Evolutionary conservation across 192 early-diverging fungal species (phyloP).

Genomic region (Coemansia sp.): DNA sequence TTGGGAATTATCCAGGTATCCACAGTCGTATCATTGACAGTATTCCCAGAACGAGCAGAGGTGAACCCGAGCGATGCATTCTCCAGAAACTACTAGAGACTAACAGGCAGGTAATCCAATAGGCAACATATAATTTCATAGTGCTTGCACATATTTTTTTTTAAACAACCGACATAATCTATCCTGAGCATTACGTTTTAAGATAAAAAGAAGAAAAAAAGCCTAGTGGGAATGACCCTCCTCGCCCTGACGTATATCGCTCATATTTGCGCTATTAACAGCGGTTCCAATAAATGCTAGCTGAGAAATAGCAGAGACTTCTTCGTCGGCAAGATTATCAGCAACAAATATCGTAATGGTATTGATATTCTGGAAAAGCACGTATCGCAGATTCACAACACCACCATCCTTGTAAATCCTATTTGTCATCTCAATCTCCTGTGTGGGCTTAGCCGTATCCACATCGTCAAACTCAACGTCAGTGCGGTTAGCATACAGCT

Average conservation of each 20-base stretch:
- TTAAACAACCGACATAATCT: neutral
- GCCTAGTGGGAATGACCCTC: constrained; percentile 15
- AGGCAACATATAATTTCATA: neutral
- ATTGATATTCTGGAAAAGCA: constrained; percentile 89
- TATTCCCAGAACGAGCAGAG: constrained; percentile 26
- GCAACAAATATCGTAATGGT: constrained; percentile 80
- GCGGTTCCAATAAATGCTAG: constrained; percentile 76
- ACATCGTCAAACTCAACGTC: constrained; percentile 86
- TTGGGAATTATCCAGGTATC: constrained; percentile 26
- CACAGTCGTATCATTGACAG: constrained; percentile 11
- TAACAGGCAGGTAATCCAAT: neutral
- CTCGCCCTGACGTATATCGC: constrained; percentile 49
- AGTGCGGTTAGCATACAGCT: constrained; percentile 79
- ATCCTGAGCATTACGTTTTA: neutral
- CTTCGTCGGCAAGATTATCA: constrained; percentile 82
- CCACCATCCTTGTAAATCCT: constrained; percentile 66
- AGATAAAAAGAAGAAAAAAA: neutral
- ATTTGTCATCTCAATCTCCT: constrained; percentile 69
- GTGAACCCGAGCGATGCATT: constrained; percentile 2
- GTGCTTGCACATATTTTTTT: neutral
- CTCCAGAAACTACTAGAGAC: neutral
- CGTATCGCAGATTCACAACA: constrained; percentile 81
- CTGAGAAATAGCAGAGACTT: constrained; percentile 78
- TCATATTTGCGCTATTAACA: constrained; percentile 60
- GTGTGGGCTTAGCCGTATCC: constrained; percentile 71